Evolutionary conservation across 208 protist species (phyloP), one percentile per base, ranked within the genome.

Genomic region (Crithidia mellificae): DNA sequence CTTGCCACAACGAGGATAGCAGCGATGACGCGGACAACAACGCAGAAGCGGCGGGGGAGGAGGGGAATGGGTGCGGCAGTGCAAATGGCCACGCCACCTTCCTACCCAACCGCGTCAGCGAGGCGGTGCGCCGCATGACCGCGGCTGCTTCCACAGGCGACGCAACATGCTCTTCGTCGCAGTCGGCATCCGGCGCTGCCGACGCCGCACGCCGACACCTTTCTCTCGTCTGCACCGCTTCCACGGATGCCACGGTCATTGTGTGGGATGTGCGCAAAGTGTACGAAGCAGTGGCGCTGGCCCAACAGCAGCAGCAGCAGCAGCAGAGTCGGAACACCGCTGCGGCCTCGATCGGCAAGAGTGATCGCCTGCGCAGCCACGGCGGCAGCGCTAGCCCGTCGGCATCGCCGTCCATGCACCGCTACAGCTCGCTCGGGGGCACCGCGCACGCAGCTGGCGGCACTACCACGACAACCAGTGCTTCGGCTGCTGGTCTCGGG

Each of bases 251-350:
- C 12, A 85, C 81, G 59, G 62, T 96, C 19, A 81, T 91, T 6
- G 72, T 96, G n/a, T 96, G 91, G 88, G 88, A 94, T 61, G 44
- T 92, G 14, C 68, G 80, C 22, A 90, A 84, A 47, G 87, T 96
- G 24, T 96, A 94, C 68, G 70, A 86, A 53, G 65, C 81, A 9
- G 46, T 96, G 6, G 87, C 56, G 27, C 50, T 27, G 38, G 54
- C 49, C 7, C 44, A 76, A 46, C 54, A 59, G 55, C 44, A 51
- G 24, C 54, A 30, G 20, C 51, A 61, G 14, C 32, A 62, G 25
- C 41, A 46, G 4, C 15, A 32, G 15, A 27, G 29, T 4, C 24
- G n/a, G 43, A 20, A 49, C 5, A 17, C 7, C 19, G n/a, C n/a
- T n/a, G n/a, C n/a, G n/a, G n/a, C n/a, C 34, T 12, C 34, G 34